Conservation (phyloP, 2,329 filamentous ascomycete genomes). For the Neobulgaria alba region DNA sequence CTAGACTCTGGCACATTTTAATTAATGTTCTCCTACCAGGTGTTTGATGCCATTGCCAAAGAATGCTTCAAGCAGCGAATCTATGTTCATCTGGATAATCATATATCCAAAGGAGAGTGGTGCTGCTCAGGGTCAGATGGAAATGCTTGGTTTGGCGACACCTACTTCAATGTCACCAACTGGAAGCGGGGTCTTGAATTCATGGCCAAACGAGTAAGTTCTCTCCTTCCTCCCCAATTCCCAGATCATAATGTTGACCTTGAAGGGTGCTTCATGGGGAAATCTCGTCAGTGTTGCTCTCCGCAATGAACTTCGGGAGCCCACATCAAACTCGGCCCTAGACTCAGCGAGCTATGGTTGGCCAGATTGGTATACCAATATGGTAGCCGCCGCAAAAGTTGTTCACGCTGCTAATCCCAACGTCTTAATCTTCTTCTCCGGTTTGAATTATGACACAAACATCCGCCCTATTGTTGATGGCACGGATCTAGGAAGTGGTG, state of each 20-base stretch:
- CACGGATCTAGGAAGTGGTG: conserved; percentile 9
- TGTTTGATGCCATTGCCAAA: conserved; percentile 54
- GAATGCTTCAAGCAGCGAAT: conserved; percentile 47
- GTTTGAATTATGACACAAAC: conserved; percentile 36
- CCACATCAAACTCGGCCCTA: conserved; percentile 8
- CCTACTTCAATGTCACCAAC: conserved; percentile 46
- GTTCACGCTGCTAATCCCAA: conserved; percentile 36
- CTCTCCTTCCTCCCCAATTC: conserved; percentile 2
- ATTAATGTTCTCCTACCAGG: conserved; percentile 52
- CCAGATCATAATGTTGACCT: background rate
- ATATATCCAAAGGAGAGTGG: conserved; percentile 50
- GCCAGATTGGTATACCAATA: conserved; percentile 37
- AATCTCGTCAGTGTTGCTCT: conserved; percentile 22
- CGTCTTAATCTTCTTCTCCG: conserved; percentile 39
- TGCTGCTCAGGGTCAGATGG: conserved; percentile 47
- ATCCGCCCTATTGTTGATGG: conserved; percentile 13
- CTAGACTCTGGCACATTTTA: conserved; percentile 21
- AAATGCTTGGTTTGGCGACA: conserved; percentile 55
- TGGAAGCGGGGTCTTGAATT: conserved; percentile 52
- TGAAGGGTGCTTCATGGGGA: conserved; percentile 13
- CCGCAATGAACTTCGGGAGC: conserved; percentile 34
- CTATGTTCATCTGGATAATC: conserved; percentile 53
- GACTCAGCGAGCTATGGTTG: conserved; percentile 33
- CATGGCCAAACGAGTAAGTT: conserved; percentile 49
- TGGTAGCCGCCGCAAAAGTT: conserved; percentile 32